These are phyloP conservation scores for Phytophthora pisi DNA, from an alignment of 352 stramenopile genomes.

Conservation along the genomic window DNA sequence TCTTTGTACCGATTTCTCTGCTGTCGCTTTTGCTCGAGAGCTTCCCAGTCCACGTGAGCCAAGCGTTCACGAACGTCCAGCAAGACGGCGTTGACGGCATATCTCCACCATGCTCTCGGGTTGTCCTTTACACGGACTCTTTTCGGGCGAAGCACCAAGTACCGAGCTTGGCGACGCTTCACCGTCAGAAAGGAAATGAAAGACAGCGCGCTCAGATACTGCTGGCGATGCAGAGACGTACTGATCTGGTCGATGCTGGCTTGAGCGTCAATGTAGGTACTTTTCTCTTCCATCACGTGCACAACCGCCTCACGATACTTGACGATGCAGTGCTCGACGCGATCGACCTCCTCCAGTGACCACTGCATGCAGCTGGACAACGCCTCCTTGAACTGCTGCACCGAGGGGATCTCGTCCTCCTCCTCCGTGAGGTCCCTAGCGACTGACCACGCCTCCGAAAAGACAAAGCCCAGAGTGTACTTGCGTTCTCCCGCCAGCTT, in stretches of 20 bases:
- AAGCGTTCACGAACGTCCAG: constrained; percentile 76
- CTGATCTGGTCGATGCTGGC: constrained; percentile 78
- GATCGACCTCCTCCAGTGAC: constrained; percentile 64
- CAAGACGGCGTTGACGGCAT: constrained; percentile 75
- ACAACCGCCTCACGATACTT: constrained; percentile 84
- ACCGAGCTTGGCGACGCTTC: constrained; percentile 65
- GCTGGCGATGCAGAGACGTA: constrained; percentile 60
- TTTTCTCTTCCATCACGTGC: constrained; percentile 87
- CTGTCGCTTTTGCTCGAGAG: constrained; percentile 39
- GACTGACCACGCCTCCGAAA: constrained; percentile 83
- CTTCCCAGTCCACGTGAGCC: constrained; percentile 72
- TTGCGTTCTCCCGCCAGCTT: constrained; percentile 71
- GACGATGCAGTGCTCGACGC: constrained; percentile 59
- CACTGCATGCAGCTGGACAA: constrained; percentile 82
- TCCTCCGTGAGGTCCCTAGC: constrained; percentile 76
- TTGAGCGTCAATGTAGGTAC: constrained; percentile 84
- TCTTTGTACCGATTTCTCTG: constrained; percentile 64
- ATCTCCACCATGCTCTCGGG: constrained; percentile 72
- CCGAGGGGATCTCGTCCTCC: constrained; percentile 74
- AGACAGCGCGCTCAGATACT: constrained; percentile 79
- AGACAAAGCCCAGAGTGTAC: constrained; percentile 88
- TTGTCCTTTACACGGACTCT: constrained; percentile 50
- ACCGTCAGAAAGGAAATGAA: constrained; percentile 75
- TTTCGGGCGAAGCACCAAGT: constrained; percentile 62
- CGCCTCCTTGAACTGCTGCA: constrained; percentile 75